These are phyloP conservation scores for Ophiostoma sp. DNA, from an alignment of 2,329 filamentous ascomycete species.

Conservation along the genomic window DNA sequence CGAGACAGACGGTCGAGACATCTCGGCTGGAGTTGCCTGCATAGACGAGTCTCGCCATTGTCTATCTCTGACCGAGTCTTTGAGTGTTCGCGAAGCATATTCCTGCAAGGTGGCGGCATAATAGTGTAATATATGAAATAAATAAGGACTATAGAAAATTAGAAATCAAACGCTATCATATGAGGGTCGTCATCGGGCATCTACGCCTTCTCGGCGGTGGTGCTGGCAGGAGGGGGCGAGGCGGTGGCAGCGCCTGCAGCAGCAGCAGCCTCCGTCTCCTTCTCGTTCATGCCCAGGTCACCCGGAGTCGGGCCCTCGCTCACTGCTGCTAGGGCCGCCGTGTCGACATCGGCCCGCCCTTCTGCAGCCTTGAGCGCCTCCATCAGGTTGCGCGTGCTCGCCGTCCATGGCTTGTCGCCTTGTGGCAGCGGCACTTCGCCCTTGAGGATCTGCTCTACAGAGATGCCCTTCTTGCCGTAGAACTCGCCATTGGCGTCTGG, in stretches of 20 bases:
- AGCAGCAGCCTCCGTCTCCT: not conserved
- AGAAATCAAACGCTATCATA: not conserved
- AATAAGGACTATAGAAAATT: not conserved
- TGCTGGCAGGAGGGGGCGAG: not conserved
- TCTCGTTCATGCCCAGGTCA: slow-evolving; percentile 12
- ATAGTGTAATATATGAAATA: not conserved
- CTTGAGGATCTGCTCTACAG: slow-evolving; percentile 45
- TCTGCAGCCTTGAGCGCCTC: slow-evolving; percentile 29
- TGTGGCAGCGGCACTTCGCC: slow-evolving; percentile 37
- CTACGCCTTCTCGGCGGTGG: not conserved
- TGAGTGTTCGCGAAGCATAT: not conserved
- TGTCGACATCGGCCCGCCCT: slow-evolving; percentile 28
- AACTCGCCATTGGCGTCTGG: slow-evolving; percentile 83
- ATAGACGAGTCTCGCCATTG: not conserved
- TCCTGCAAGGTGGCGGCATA: no score
- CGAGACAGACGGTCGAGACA: not conserved
- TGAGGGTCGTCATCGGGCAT: not conserved
- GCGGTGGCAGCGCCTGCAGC: not conserved
- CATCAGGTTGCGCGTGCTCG: slow-evolving; percentile 26
- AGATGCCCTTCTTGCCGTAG: slow-evolving; percentile 56
- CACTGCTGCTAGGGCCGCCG: not conserved
- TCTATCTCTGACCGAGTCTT: not conserved
- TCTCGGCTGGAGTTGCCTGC: not conserved
- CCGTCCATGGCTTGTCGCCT: slow-evolving; percentile 18
- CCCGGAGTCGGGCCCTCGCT: slow-evolving; percentile 6